Evolutionary conservation across 2,329 filamentous ascomycete species (phyloP), one percentile per base, ranked within the genome.

Genomic region (Aspergillus novoparasiticus): DNA sequence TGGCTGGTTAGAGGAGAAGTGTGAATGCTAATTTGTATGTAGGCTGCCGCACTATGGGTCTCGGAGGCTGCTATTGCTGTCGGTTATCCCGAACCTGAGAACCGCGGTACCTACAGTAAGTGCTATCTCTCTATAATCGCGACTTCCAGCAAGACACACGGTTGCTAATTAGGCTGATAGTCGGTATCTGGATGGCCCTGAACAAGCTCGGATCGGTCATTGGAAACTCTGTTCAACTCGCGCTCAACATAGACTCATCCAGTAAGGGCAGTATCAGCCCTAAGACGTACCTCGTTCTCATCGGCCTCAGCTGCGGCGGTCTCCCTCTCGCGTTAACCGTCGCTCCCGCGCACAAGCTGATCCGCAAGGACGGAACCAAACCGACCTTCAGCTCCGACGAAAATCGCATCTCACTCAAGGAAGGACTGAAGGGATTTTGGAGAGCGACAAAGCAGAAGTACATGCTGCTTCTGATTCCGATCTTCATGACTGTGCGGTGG

Each of bases 171-270:
- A 54, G 9, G 9, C 11, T 16, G 30, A 54, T 72, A 66, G 74
- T 81, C 53, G 82, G 81, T 0, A 84, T 84, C 53, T 85, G 83
- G 83, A 79, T 85, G 1, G 81, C 81, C 6, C 78, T 85, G 4
- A 79, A 82, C 30, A 82, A 85, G 63, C 76, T 84, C 1, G 83
- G 83, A 1, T 83, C 84, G 62, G 77, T 85, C 36, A 81, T 85
- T 58, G 83, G 83, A 4, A 77, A 79, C 1, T 81, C 83, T 0
- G 83, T 85, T 43, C 80, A 83, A 56, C 76, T 85, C 0, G 82
- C 79, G 0, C 74, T 85, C 11, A 85, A 85, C 53, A 76, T 77
- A 60, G 74, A 77, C 6, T 72, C 76, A 19, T 78, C 76, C 39
- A 64, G 78, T 16, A 70, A 77, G 19, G 81, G 81, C 55, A 82